These are phyloP conservation scores for Wickerhamomyces subpelliculosus DNA, from an alignment of 805 yeast genomes.

Conservation along the genomic window DNA sequence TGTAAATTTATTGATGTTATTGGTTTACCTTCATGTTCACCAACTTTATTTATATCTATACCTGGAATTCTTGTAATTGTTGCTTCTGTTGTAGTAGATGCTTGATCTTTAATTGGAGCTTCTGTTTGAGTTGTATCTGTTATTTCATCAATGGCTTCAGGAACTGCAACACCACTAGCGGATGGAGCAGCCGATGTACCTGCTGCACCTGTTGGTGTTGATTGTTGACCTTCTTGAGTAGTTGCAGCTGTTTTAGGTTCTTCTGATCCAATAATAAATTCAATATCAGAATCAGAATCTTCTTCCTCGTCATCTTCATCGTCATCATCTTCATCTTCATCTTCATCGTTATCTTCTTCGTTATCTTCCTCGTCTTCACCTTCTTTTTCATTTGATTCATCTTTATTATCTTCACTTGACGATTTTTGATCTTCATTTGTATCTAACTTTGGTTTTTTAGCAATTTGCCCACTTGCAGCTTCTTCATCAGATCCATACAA, in stretches of 20 bases:
- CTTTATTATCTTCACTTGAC: conserved; percentile 9
- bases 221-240: conserved; percentile 10
- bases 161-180: conserved; percentile 22
- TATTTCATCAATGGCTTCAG: conserved; percentile 27
- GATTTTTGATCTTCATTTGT: conserved; percentile 11
- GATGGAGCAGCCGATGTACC: conserved; percentile 15
- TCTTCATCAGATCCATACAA: conserved; percentile 42
- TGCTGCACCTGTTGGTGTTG: conserved; percentile 1
- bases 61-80: conserved; percentile 33
- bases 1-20: conserved; percentile 75
- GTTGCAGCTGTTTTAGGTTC: conserved; percentile 13
- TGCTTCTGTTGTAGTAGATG: conserved; percentile 24
- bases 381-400: conserved; percentile 16
- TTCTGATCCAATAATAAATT: conserved; percentile 64
- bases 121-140: conserved; percentile 24
- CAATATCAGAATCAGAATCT: conserved; percentile 62
- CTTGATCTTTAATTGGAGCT: conserved; percentile 18
- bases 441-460: conserved; percentile 23
- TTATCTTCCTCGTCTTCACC: conserved; percentile 13
- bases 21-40: conserved; percentile 73
- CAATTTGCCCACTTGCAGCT: conserved; percentile 30
- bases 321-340: conserved; percentile 37
- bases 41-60: conserved; percentile 66
- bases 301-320: conserved; percentile 43
- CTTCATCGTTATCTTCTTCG: conserved; percentile 22